A percentile compares a stretch with the other conserved stretches of the same genome.
phyloP scores from a whole-genome alignment of 805 yeast genomes.

The Candida adriatica region DNA sequence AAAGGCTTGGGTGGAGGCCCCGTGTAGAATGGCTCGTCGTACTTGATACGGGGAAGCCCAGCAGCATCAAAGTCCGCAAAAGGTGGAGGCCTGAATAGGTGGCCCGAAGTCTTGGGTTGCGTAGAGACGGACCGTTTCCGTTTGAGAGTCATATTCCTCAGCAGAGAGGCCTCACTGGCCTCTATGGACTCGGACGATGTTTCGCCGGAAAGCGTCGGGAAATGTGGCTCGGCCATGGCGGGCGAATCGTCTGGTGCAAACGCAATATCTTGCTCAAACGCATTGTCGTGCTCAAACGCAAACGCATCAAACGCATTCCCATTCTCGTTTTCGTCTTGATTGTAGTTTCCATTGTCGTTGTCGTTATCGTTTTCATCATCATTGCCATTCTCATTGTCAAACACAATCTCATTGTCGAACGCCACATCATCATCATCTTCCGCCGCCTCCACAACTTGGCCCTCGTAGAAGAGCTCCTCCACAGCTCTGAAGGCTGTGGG shows the following conservation, averaged over 20 bases:
- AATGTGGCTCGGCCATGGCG: conserved; percentile 7
- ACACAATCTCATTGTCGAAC: conserved; percentile 4
- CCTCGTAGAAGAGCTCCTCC: conserved; percentile 25
- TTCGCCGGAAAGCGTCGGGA: no score
- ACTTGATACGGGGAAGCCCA: conserved; percentile 46
- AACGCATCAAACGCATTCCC: background rate
- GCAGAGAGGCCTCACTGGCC: no score
- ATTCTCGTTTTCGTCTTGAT: conserved; percentile 1
- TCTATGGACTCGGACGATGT: no score
- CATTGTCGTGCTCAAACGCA: conserved; percentile 1
- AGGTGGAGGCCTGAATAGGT: conserved; percentile 9
- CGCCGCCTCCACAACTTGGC: conserved; percentile 13
- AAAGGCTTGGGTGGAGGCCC: conserved; percentile 44
- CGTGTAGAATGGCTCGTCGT: conserved; percentile 59
- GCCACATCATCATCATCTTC: conserved; percentile 6
- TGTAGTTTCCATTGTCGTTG: background rate
- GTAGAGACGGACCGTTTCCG: conserved; percentile 7
- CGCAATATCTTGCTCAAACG: no score
- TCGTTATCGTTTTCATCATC: conserved; percentile 1
- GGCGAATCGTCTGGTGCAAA: no score
- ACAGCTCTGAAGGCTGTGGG: conserved; percentile 28
- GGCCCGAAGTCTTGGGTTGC: conserved; percentile 1
- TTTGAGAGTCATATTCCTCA: conserved; percentile 6
- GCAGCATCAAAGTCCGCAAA: conserved; percentile 35
- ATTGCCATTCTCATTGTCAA: conserved; percentile 1